These are phyloP conservation scores for Lasiosphaeria miniovina DNA, from an alignment of 495 filamentous ascomycete genomes.

Conservation along the genomic window DNA sequence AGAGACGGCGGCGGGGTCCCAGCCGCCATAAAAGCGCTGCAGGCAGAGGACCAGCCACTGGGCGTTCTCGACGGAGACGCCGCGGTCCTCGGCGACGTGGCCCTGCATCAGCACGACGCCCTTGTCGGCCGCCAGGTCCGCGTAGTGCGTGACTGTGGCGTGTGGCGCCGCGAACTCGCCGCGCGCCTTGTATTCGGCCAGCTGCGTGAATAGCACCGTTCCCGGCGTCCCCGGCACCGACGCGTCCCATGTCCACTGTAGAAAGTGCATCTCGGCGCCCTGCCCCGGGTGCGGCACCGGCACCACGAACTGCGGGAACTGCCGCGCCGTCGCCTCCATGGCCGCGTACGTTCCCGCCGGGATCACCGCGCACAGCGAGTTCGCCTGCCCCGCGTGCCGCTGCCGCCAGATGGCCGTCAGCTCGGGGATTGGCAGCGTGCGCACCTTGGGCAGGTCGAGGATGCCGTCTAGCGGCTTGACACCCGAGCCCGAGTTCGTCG, in stretches of 20 bases:
- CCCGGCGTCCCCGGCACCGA: constrained; percentile 54
- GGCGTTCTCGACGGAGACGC: constrained; percentile 75
- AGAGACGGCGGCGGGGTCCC: constrained; percentile 14
- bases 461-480: constrained; percentile 79
- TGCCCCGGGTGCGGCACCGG: constrained; percentile 70
- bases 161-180: constrained; percentile 88
- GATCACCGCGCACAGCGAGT: constrained; percentile 78
- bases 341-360: constrained; percentile 65
- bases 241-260: constrained; percentile 69
- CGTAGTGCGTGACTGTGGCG: constrained; percentile 87
- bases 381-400: constrained; percentile 66
- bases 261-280: constrained; percentile 78
- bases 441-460: constrained; percentile 76
- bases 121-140: constrained; percentile 68
- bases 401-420: constrained; percentile 88
- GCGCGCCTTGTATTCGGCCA: constrained; percentile 87
- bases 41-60: constrained; percentile 88
- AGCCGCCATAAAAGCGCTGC: constrained; percentile 80
- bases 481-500: constrained; percentile 26
- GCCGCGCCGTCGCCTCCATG: constrained; percentile 64
- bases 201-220: constrained; percentile 86
- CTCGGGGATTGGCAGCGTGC: constrained; percentile 70
- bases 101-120: constrained; percentile 84
- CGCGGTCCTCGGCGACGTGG: constrained; percentile 68
- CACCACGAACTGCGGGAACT: constrained; percentile 84